A percentile compares a stretch with the other conserved stretches of the same genome.
Conservation (phyloP, 1,284 basidiomycete genomes). For the Kalmanozyma brasiliensis region DNA sequence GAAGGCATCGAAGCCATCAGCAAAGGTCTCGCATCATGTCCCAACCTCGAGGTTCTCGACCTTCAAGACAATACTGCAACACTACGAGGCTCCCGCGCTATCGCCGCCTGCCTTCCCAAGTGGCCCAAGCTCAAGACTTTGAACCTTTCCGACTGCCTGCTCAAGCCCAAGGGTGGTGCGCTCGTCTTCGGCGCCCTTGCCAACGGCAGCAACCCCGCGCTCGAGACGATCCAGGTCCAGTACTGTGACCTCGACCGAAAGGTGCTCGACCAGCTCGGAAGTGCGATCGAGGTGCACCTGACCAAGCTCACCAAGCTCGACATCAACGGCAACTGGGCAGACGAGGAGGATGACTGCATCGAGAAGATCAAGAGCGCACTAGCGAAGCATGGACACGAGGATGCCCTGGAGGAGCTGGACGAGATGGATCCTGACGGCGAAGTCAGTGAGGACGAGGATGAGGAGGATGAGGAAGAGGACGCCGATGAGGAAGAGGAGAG, state of each 20-base stretch:
- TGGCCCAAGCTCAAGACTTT: constrained; percentile 82
- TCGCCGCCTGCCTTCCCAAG: constrained; percentile 76
- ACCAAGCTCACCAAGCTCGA: constrained; percentile 54
- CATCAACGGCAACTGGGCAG: constrained; percentile 67
- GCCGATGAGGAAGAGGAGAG: constrained; percentile 18
- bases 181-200: constrained; percentile 57
- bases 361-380: constrained; percentile 57
- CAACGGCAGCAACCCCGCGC: constrained; percentile 51
- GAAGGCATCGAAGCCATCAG: constrained; percentile 88
- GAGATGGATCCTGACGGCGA: constrained; percentile 67
- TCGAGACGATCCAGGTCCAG: constrained; percentile 60
- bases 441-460: constrained; percentile 56
- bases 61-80: constrained; percentile 96
- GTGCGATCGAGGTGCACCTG: constrained; percentile 53
- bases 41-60: constrained; percentile 81
- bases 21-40: constrained; percentile 77
- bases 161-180: constrained; percentile 73
- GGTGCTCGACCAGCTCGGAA: constrained; percentile 53
- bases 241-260: constrained; percentile 65
- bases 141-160: constrained; percentile 91
- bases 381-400: constrained; percentile 55
- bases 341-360: constrained; percentile 65
- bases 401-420: constrained; percentile 61
- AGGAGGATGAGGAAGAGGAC: constrained; percentile 34
- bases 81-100: constrained; percentile 77